Conservation (phyloP, 495 filamentous ascomycete genomes). For the Elasticomyces elasticus region DNA sequence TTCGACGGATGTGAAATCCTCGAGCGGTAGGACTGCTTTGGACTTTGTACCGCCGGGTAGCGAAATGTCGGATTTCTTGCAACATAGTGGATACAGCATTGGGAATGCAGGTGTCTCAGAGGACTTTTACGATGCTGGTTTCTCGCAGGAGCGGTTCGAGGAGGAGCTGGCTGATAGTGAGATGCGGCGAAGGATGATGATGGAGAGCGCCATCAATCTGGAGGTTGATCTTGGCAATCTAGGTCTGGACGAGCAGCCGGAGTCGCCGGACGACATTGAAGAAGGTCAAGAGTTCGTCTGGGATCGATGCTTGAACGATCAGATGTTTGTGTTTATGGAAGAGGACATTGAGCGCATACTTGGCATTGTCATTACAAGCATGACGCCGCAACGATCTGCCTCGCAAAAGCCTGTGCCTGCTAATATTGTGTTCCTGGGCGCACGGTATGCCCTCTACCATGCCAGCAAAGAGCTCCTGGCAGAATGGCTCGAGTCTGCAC, state of each 20-base stretch:
- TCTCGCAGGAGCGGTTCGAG: slow-evolving; percentile 89
- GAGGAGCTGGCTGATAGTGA: slow-evolving; percentile 97
- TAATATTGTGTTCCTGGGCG: slow-evolving; percentile 91
- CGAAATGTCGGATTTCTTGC: slow-evolving; percentile 89
- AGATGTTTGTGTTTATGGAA: slow-evolving; percentile 99
- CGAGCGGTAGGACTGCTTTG: slow-evolving; percentile 86
- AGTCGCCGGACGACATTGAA: slow-evolving; percentile 76
- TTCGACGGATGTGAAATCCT: slow-evolving; percentile 89
- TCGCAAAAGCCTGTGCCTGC: slow-evolving; percentile 96
- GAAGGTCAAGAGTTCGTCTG: slow-evolving; percentile 95
- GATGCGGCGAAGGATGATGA: slow-evolving; percentile 96
- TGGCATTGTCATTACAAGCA: slow-evolving; percentile 93
- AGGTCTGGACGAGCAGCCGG: slow-evolving; percentile 89
- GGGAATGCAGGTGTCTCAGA: slow-evolving; percentile 77
- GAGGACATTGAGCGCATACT: slow-evolving; percentile 79
- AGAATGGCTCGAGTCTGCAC: slow-evolving; percentile 70
- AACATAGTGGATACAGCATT: slow-evolving; percentile 85
- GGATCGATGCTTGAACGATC: slow-evolving; percentile 88
- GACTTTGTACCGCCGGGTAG: slow-evolving; percentile 92
- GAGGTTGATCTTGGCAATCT: slow-evolving; percentile 95
- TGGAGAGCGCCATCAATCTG: slow-evolving; percentile 95
- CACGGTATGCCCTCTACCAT: slow-evolving; percentile 95
- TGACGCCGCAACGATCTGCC: slow-evolving; percentile 90
- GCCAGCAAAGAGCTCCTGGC: slow-evolving; percentile 74
- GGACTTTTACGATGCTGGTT: slow-evolving; percentile 90